Conservation (phyloP, 129 eudicot species). For the carrot (Daucus carota) region DNA sequence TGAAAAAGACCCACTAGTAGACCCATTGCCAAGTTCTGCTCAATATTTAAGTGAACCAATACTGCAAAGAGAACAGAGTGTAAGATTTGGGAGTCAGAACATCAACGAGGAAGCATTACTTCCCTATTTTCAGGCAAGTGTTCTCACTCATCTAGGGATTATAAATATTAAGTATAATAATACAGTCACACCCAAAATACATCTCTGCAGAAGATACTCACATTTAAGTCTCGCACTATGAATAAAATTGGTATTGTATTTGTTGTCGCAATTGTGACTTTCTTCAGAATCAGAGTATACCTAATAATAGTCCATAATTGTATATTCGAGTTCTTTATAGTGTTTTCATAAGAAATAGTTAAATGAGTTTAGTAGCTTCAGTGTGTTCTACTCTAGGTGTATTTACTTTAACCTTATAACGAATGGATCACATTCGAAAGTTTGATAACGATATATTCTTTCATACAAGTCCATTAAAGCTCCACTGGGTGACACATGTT, state of each 20-base stretch:
- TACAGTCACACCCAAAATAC: neutral
- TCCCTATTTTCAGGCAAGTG: constrained; percentile 85
- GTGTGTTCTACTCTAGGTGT: neutral
- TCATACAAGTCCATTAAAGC: neutral
- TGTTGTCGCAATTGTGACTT: neutral
- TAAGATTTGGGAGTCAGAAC: constrained; percentile 22
- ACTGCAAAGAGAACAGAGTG: constrained; percentile 14
- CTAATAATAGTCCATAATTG: neutral
- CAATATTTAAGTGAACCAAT: constrained; percentile 29
- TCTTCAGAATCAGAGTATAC: neutral
- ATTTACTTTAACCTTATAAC: neutral
- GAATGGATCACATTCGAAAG: neutral
- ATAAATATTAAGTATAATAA: neutral
- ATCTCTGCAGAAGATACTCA: neutral
- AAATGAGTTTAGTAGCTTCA: neutral
- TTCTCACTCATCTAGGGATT: neutral
- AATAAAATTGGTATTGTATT: neutral
- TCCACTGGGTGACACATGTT: neutral
- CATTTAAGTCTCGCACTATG: neutral
- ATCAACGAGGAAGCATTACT: constrained; percentile 80
- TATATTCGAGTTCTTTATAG: neutral
- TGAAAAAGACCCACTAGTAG: constrained; percentile 40
- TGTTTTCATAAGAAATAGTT: neutral
- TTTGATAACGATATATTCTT: neutral
- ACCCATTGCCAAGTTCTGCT: constrained; percentile 18